These are phyloP conservation scores for Colletotrichum salicis DNA, from an alignment of 2,329 filamentous ascomycete species.

Conservation along the genomic window DNA sequence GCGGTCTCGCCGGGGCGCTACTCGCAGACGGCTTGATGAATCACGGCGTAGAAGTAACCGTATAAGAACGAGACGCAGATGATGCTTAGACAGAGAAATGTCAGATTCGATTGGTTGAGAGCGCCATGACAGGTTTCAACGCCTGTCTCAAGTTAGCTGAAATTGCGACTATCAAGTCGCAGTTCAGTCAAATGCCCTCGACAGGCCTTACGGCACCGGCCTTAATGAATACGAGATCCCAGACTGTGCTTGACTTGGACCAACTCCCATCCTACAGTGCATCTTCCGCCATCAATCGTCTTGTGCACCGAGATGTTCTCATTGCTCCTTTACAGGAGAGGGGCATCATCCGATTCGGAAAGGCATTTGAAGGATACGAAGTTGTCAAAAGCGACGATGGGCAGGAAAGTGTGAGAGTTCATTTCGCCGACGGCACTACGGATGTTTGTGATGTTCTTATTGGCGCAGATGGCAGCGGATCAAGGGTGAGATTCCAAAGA, in stretches of 20 bases:
- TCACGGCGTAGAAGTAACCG: not conserved
- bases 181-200: not conserved
- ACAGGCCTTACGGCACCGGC: constrained; percentile 2
- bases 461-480: constrained; percentile 12
- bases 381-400: not conserved
- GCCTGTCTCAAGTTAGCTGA: not conserved
- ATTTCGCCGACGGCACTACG: not conserved
- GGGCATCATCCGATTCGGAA: not conserved
- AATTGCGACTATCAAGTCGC: not conserved
- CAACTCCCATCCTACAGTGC: not conserved
- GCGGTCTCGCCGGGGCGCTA: constrained; percentile 1
- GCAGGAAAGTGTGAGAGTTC: not conserved
- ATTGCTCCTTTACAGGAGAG: not conserved
- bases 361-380: not conserved
- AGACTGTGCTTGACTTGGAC: constrained; percentile 7
- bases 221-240: constrained; percentile 3
- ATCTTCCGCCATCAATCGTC: constrained; percentile 6
- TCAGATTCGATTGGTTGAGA: constrained; percentile 11
- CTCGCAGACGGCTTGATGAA: constrained; percentile 16
- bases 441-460: not conserved
- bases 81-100: constrained; percentile 8
- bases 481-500: not conserved
- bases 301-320: constrained; percentile 3
- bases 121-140: not conserved
- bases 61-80: constrained; percentile 4